Evolutionary conservation across 495 filamentous ascomycete species (phyloP).

Genomic region (Aspergillus cavernicola): DNA sequence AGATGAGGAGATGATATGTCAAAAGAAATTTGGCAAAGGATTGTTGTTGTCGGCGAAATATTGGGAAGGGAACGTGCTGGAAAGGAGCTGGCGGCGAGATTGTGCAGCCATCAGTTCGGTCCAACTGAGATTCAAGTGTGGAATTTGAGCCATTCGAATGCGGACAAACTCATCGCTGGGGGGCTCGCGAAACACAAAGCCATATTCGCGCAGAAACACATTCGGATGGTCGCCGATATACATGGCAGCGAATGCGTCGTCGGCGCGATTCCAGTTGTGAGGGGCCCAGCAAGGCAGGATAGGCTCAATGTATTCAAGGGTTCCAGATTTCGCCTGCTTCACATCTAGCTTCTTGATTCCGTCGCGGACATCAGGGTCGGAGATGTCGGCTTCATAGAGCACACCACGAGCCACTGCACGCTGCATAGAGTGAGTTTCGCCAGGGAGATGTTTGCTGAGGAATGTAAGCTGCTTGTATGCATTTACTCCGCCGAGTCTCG

Average conservation of each 20-base stretch:
- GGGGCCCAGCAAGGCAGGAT: constrained; percentile 2
- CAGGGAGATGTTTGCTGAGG: constrained; percentile 15
- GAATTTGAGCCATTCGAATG: constrained; percentile 17
- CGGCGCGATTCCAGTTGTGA: constrained; percentile 4
- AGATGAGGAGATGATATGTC: not conserved
- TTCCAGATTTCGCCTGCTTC: constrained; percentile 5
- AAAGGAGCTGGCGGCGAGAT: not conserved
- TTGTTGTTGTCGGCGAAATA: no score
- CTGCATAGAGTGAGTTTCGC: constrained; percentile 18
- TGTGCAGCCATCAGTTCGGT: not conserved
- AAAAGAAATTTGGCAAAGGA: no score
- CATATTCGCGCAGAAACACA: constrained; percentile 4
- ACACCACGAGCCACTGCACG: constrained; percentile 15
- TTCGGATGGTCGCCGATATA: constrained; percentile 12
- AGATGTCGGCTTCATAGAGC: constrained; percentile 11
- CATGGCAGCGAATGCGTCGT: constrained; percentile 13
- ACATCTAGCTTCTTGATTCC: constrained; percentile 10
- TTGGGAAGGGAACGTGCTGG: not conserved
- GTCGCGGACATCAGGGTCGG: constrained; percentile 10
- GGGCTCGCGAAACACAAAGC: not conserved
- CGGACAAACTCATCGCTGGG: constrained; percentile 14
- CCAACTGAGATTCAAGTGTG: constrained; percentile 7
- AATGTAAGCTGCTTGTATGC: constrained; percentile 17
- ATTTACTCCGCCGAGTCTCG: constrained; percentile 10
- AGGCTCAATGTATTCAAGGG: not conserved